A percentile compares a stretch with the other conserved stretches of the same genome.
Evolutionary conservation across 768 basidiomycete species (phyloP).

Genomic region (Suillus subalutaceus): DNA sequence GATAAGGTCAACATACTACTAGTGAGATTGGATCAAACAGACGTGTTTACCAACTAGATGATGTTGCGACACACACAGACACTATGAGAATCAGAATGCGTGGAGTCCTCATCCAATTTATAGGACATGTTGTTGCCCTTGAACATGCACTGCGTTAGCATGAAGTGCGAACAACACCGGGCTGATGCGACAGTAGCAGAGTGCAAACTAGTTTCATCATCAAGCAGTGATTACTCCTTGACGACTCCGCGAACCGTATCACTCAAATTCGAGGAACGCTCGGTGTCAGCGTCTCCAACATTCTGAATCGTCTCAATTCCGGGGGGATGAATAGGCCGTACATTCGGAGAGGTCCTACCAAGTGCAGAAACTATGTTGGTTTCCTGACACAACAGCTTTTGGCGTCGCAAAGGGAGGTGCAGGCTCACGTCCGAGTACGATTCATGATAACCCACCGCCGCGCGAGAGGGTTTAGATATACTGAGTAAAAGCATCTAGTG

Average conservation of each 20-base stretch:
- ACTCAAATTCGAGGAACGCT: neutral
- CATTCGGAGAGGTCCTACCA: neutral
- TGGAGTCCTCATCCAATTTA: neutral
- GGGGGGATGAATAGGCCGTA: neutral
- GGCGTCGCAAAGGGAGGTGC: neutral
- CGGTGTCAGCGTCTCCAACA: neutral
- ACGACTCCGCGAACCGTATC: neutral
- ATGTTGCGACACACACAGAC: neutral
- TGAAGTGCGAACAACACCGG: neutral
- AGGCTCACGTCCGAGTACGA: neutral
- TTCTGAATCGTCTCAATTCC: neutral
- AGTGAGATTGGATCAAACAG: neutral
- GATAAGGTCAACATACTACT: conserved; percentile 1
- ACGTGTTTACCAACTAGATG: neutral
- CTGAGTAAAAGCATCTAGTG: neutral
- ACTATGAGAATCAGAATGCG: neutral
- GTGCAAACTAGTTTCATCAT: neutral
- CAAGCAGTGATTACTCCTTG: neutral
- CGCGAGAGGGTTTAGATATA: neutral
- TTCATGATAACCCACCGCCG: neutral
- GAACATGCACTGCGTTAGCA: neutral
- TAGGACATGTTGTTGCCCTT: neutral
- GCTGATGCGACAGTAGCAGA: neutral
- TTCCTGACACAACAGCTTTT: neutral
- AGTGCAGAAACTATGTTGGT: neutral